Base-by-base conservation (phyloP, 306 rosid genomes). In the Vigna mungo region DNA sequence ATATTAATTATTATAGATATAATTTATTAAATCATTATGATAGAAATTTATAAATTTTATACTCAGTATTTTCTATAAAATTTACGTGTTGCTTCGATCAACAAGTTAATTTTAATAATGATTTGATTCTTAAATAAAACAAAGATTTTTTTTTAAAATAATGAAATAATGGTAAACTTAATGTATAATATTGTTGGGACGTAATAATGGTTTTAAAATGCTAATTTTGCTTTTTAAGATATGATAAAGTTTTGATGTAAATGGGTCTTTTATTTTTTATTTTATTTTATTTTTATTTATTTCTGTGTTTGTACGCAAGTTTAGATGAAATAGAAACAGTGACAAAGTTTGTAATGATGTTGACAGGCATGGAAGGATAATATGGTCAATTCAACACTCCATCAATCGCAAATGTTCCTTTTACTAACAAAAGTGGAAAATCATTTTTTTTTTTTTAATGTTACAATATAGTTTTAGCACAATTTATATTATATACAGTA, bases 181-280 rank as follows among this genome's bases (percentile, higher is more conserved):
- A 4, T 5, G 9, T 18, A 64, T 12, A 4, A 73, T 25, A 56
- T 15, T 12, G 27, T n/a, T 30, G 9, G 7, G 7, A 44, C 48
- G 14, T 27, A 47, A 41, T 67, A 27, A 36, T 54, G 46, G 48
- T 34, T 21, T 13, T 54, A 9, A 18, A 78, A 18, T 53, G 13
- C 20, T 41, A n/a, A 16, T 23, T 67, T 43, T 43, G 58, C 41
- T 70, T 36, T 49, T 4, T 11, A 64, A 32, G 63, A 70, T 36
- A 4, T 36, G 46, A 64, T 63, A 64, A 60, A 72, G 60, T 15
- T 13, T 52, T 53, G 78, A 63, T 72, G 74, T 27, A 64, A 72
- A 30, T 6, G 20, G 21, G 48, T 37, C 68, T 72, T 63, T 72
- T 72, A 9, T 63, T 44, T 43, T 72, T 39, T 71, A 2, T 25